Evolutionary conservation across 2,329 filamentous ascomycete species (phyloP).

Genomic region (Rutstroemia sp.): DNA sequence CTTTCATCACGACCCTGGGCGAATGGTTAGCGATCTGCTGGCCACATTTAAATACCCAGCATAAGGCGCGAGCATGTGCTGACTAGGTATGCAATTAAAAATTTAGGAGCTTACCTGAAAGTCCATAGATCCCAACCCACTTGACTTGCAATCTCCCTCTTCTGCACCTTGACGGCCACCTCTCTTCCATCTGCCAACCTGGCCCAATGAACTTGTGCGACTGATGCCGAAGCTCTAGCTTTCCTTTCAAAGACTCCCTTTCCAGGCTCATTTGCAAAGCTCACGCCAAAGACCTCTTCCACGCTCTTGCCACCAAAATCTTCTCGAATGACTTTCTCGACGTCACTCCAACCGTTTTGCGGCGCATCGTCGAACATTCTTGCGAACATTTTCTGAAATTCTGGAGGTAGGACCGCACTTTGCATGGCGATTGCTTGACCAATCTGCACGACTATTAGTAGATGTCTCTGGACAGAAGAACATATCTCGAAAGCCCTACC

Average conservation of each 20-base stretch:
- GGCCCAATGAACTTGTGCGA: constrained; percentile 97
- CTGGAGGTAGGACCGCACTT: constrained; percentile 82
- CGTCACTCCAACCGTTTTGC: constrained; percentile 80
- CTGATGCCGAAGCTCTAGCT: constrained; percentile 67
- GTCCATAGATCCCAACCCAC: constrained; percentile 94
- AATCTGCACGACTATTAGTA: constrained; percentile 41
- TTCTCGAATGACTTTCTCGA: constrained; percentile 76
- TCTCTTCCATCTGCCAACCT: constrained; percentile 77
- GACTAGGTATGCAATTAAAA: too few species aligned
- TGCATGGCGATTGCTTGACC: constrained; percentile 99
- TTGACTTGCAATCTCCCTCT: constrained; percentile 85
- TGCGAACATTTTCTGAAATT: constrained; percentile 94
- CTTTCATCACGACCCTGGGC: constrained; percentile 64
- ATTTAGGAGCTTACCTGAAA: constrained; percentile 57
- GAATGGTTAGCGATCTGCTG: constrained; percentile 4
- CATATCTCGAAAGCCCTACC: not conserved
- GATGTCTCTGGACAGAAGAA: not conserved
- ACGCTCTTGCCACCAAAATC: constrained; percentile 80
- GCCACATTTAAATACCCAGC: too few species aligned
- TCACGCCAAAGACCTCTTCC: constrained; percentile 89
- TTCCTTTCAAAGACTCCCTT: constrained; percentile 64
- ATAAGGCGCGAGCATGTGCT: too few species aligned
- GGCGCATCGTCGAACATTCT: constrained; percentile 98
- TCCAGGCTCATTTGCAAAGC: constrained; percentile 59
- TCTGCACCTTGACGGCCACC: constrained; percentile 95